Percentiles rank a stretch among this genome's conserved stretches.
phyloP scores from a whole-genome alignment of 2,329 filamentous ascomycete genomes.

The Hypoxylon sp. region DNA sequence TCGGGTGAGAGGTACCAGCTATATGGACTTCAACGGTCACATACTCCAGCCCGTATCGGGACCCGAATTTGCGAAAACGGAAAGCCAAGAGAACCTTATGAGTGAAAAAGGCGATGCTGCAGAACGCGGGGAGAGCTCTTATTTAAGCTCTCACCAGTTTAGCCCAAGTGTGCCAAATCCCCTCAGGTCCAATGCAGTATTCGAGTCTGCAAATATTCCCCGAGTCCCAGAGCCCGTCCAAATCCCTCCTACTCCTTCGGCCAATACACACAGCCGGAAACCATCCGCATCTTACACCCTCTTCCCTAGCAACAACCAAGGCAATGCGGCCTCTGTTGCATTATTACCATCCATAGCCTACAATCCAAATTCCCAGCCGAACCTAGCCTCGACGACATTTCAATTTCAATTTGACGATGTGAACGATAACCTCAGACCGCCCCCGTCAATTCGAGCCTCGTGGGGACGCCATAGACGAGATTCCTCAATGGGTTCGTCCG shows the following conservation, averaged over 20 bases:
- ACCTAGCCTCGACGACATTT: conserved; percentile 14
- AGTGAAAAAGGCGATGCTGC: conserved; percentile 55
- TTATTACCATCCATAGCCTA: conserved; percentile 67
- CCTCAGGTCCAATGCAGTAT: conserved; percentile 55
- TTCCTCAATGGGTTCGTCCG: conserved; percentile 74
- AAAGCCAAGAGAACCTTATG: conserved; percentile 57
- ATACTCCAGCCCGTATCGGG: conserved; percentile 56
- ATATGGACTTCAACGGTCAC: conserved; percentile 54
- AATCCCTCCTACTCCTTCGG: conserved; percentile 46
- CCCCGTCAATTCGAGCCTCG: conserved; percentile 60
- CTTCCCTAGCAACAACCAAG: conserved; percentile 56
- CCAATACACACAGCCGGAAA: conserved; percentile 54
- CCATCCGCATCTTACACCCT: conserved; percentile 58
- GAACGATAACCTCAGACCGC: conserved; percentile 59
- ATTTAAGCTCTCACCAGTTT: conserved; percentile 41
- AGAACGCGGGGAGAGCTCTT: conserved; percentile 49
- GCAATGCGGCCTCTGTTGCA: conserved; percentile 54
- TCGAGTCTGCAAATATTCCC: conserved; percentile 43
- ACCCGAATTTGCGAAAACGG: conserved; percentile 52
- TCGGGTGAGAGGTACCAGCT: conserved; percentile 39
- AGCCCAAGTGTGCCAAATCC: conserved; percentile 53
- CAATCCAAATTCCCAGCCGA: conserved; percentile 49
- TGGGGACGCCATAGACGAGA: conserved; percentile 66
- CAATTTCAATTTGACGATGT: conserved; percentile 38
- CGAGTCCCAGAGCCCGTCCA: conserved; percentile 54